phyloP scores from a whole-genome alignment of 2,329 filamentous ascomycete genomes.

The Bisporella sp. region DNA sequence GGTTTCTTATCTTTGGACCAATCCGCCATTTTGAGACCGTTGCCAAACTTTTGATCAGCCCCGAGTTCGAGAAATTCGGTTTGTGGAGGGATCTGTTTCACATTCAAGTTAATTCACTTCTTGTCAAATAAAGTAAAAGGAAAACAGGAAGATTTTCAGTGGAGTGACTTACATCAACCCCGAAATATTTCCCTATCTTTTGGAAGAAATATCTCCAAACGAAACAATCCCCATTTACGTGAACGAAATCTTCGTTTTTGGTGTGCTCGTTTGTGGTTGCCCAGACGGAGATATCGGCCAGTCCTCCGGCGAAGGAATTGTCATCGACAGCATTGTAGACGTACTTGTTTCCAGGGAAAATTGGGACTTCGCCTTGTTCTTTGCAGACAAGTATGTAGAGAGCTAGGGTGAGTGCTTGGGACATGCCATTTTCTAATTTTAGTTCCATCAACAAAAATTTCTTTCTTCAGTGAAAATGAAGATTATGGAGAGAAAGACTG shows the following conservation, averaged over 20 bases:
- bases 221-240: slow-evolving; percentile 32
- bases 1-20: slow-evolving; percentile 7
- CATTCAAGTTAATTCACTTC: too few species aligned
- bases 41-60: too few species aligned
- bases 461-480: too few species aligned
- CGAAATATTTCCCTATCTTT: too few species aligned
- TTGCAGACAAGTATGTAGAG: slow-evolving; percentile 20
- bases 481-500: too few species aligned
- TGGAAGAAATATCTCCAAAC: slow-evolving; percentile 34
- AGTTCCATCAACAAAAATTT: too few species aligned
- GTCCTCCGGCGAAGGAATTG: slow-evolving; percentile 27
- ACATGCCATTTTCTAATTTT: slow-evolving; percentile 28
- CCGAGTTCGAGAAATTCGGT: too few species aligned
- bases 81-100: too few species aligned
- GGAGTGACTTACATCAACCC: too few species aligned
- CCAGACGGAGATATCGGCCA: slow-evolving; percentile 32
- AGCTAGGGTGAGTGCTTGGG: slow-evolving; percentile 4
- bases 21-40: slow-evolving; percentile 6
- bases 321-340: slow-evolving; percentile 29
- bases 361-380: slow-evolving; percentile 27
- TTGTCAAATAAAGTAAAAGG: too few species aligned
- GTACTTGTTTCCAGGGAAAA: slow-evolving; percentile 28
- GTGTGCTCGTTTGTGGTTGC: slow-evolving; percentile 24
- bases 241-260: slow-evolving; percentile 34
- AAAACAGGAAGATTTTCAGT: too few species aligned